Evolutionary conservation across 208 protist species (phyloP), one percentile per base, ranked within the genome.

Genomic region (Trypanosoma boissoni): DNA sequence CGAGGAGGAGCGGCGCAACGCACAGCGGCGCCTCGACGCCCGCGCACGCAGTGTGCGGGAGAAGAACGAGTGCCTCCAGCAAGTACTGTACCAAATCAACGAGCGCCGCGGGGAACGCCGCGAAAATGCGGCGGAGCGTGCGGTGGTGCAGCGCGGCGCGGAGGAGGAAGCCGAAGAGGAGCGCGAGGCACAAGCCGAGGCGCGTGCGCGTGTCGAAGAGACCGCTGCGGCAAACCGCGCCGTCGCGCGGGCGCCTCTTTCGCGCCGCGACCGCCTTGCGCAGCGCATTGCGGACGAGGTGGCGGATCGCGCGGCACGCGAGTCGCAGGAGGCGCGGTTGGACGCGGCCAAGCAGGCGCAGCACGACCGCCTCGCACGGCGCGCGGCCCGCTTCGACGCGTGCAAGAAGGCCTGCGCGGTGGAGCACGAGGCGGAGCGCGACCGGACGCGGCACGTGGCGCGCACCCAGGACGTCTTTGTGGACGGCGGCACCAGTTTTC

Each of bases 51-150:
- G 92, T 62, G 59, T 91, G 41, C 79, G 70, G 32, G 79, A 83
- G 50, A 90, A 90, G 69, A 85, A 83, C 61, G 56, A 62, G 1
- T 86, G 92, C 51, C 42, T 94, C 32, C 69, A 86, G 57, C 76
- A 73, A 41, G 75, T 94, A 28, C 64, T 78, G 20, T 80, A 68
- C 48, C 84, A 91, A 43, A 80, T 91, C 45, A 55, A 79, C 16
- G 60, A 86, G 67, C 78, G 81, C 8, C 58, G 64, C 29, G 29
- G 53, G 43, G 58, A 73, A 67, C 74, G 76, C 2, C 51, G 56
- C 48, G 32, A 48, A 39, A 7, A 44, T 9, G 29, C 29, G n/a
- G 64, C 54, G 28, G 78, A 70, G 10, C 57, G 83, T 36, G 55
- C 63, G 60, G 36, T 62, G 24, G 75, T 73, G 6, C 55, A 64